Evolutionary conservation across 176 grass and related monocot genomes (phyloP), one percentile per base, ranked within the genome.

Genomic region (Bothriochloa decipiens): DNA sequence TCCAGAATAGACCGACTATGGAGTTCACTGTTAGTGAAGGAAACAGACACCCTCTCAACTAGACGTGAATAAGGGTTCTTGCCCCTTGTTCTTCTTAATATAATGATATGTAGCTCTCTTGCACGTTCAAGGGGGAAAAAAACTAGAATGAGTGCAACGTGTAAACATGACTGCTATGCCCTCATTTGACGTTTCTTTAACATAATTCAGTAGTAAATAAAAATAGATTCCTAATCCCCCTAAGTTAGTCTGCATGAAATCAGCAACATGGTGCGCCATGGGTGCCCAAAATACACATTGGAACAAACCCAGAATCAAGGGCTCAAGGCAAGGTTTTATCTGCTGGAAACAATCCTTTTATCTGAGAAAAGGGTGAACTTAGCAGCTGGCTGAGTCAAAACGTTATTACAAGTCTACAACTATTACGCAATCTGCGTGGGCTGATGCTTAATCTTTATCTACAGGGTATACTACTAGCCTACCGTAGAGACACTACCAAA

Each of bases 321-420:
- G 18, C 25, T 46, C 39, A 72, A 25, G n/a, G 46, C n/a, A 8
- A 72, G 35, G 11, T 46, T 6, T 1, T 46, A 46, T 41, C 40
- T 65, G 22, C 18, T 18, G 32, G 55, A 11, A 72, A 60, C 18
- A 17, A 76, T 39, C 8, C 71, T 65, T 84, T 37, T 36, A 33
- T 76, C 29, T 76, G n/a, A 62, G 53, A 74, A 83, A 74, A n/a
- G 5, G 69, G 20, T 8, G 1, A 62, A 32, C 11, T 62, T 2
- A 72, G 35, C 10, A 62, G 10, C 15, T 72, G 39, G 37, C 80
- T 7, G 41, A 73, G 39, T 62, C 23, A 84, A 84, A 66, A 35
- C 11, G 1, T 77, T 36, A 68, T 67, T 23, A 42, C 13, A 68
- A 32, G 27, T 40, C n/a, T 57, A 57, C 53, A 57, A 57, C 20